Conservation (phyloP, 2,329 filamentous ascomycete genomes). For the Aspergillus terreus region DNA sequence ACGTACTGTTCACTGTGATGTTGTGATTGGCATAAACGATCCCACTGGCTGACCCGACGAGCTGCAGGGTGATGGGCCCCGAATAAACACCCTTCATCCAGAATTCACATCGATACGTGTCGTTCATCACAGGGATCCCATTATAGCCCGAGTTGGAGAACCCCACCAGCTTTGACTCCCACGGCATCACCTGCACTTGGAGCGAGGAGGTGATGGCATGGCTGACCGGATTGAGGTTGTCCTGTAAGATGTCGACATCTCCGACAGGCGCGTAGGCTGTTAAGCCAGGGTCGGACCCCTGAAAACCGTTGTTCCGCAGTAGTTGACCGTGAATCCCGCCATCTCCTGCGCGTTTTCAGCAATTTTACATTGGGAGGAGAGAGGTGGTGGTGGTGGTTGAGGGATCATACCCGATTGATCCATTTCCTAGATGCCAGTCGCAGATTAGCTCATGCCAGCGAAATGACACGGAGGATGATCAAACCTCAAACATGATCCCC, state of each 20-base stretch:
- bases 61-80: conserved; percentile 21
- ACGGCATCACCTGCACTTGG: conserved; percentile 17
- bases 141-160: conserved; percentile 45
- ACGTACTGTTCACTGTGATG: conserved; percentile 22
- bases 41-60: conserved; percentile 22
- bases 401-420: conserved; percentile 28
- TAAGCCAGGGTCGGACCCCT: conserved; percentile 22
- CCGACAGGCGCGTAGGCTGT: conserved; percentile 27
- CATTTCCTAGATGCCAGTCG: conserved; percentile 25
- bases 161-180: conserved; percentile 26
- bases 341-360: conserved; percentile 21
- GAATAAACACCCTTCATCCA: conserved; percentile 30
- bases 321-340: conserved; percentile 33
- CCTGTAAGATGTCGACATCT: conserved; percentile 22
- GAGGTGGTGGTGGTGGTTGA: not conserved
- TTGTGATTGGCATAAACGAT: conserved; percentile 24
- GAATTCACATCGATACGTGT: conserved; percentile 27
- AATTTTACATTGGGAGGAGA: not conserved
- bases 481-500: conserved; percentile 36
- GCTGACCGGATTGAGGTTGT: conserved; percentile 21
- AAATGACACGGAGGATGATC: not conserved
- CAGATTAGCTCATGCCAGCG: not conserved
- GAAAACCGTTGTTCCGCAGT: conserved; percentile 34
- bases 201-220: conserved; percentile 27
- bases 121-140: conserved; percentile 25